Evolutionary conservation across 148 eudicot species (phyloP), one percentile per base, ranked within the genome.

Genomic region (Amaranthus hypochondriacus): DNA sequence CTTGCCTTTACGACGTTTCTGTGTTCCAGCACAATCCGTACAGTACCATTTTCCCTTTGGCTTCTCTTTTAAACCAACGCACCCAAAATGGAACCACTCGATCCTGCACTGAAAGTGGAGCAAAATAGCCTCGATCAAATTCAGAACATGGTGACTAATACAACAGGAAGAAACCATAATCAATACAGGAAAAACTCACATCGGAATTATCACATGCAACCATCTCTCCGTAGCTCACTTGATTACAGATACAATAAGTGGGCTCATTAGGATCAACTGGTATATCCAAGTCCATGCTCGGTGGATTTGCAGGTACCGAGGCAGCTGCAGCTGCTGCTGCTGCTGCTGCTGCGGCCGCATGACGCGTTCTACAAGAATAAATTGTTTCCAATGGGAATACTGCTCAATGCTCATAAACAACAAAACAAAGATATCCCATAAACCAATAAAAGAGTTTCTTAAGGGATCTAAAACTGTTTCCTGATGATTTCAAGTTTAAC

Each of bases 211-310:
- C 98, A 63, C 98, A 94, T 18, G 92, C 98, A 57, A 94, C 92
- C 98, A 94, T 94, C 86, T 94, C 98, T 7, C 98, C 98, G 42
- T 81, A 94, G 90, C 98, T 94, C 57, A 94, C 98, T 94, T 91
- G 97, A 82, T 94, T 94, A 88, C 98, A 94, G 66, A 88, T 66
- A 83, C 98, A 94, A 73, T 94, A 94, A 15, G 98, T 94, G 54
- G 98, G 98, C 82, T 94, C 98, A 70, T 94, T 94, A n/a, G 98
- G 98, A 84, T 94, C 98, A 73, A 94, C 97, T 39, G 98, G 98
- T 46, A 94, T 76, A 83, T 94, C 98, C 78, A 94, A 81, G 79
- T 94, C 98, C 97, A 94, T 87, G 61, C 90, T 92, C 13, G 89
- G 79, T 60, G 92, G 89, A 77, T 88, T 88, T 67, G 77, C 83